phyloP scores from a whole-genome alignment of 108 stramenopile genomes.

The Mediolabrus comicus region DNA sequence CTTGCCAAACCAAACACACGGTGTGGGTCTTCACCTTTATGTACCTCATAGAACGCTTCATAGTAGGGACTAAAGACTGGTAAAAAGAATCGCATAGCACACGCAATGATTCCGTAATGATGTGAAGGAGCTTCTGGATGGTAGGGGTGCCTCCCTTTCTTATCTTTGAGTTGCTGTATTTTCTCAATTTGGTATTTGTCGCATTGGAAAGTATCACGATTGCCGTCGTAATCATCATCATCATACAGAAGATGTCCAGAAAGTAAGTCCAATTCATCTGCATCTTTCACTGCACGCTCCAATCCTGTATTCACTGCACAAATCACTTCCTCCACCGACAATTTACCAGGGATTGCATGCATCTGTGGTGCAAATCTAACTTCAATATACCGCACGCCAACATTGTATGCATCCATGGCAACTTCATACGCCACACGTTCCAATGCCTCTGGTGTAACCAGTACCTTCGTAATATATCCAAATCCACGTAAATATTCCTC shows the following conservation, averaged over 20 bases:
- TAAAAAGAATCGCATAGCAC: slow-evolving; percentile 40
- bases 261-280: slow-evolving; percentile 36
- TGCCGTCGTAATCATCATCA: neutral
- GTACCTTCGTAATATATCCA: slow-evolving; percentile 18
- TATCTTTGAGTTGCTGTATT: neutral
- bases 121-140: slow-evolving; percentile 39
- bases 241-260: neutral
- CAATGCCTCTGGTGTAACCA: slow-evolving; percentile 18
- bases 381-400: slow-evolving; percentile 34
- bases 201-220: neutral
- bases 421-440: slow-evolving; percentile 40
- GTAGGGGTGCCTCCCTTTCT: slow-evolving; percentile 21
- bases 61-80: slow-evolving; percentile 36
- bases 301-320: slow-evolving; percentile 28
- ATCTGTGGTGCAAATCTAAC: slow-evolving; percentile 37
- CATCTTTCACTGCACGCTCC: slow-evolving; percentile 27
- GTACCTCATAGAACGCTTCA: slow-evolving; percentile 37
- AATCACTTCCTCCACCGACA: slow-evolving; percentile 34
- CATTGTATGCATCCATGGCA: slow-evolving; percentile 29
- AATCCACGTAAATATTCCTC: slow-evolving; percentile 39
- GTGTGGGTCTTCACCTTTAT: slow-evolving; percentile 40
- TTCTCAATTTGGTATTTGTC: slow-evolving; percentile 1
- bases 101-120: slow-evolving; percentile 37
- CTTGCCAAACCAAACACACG: slow-evolving; percentile 37
- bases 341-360: slow-evolving; percentile 30